These are phyloP conservation scores for Glycyrrhiza uralensis DNA, from an alignment of 306 rosid species.

Conservation along the genomic window DNA sequence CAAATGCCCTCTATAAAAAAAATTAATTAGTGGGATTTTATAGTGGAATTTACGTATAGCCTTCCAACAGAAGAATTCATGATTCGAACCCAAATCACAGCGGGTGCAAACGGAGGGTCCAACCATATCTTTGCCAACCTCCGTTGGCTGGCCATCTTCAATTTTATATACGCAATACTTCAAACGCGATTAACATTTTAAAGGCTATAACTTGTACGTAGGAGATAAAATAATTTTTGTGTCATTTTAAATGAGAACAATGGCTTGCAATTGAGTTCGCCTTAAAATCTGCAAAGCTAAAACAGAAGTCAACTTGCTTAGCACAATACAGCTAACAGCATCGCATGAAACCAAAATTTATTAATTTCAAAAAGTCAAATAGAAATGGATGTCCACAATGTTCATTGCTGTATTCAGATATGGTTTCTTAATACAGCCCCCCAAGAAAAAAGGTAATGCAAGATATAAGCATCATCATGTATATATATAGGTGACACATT, in stretches of 20 bases:
- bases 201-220: too few species aligned
- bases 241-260: neutral
- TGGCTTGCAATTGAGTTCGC: neutral
- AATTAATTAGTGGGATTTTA: too few species aligned
- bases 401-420: neutral
- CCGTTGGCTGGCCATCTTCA: too few species aligned
- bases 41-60: too few species aligned
- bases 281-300: neutral
- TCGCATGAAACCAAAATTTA: neutral
- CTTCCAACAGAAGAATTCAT: too few species aligned
- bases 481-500: constrained; percentile 11
- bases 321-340: constrained; percentile 27
- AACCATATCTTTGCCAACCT: too few species aligned
- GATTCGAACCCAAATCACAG: too few species aligned
- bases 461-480: neutral
- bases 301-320: constrained; percentile 7
- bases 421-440: neutral
- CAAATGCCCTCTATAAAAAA: too few species aligned
- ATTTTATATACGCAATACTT: too few species aligned
- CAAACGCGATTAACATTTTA: too few species aligned
- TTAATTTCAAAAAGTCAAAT: neutral
- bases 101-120: too few species aligned
- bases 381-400: neutral
- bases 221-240: too few species aligned
- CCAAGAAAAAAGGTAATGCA: neutral